These are phyloP conservation scores for Boechera retrofracta DNA, from an alignment of 345 rosid species.

Conservation along the genomic window DNA sequence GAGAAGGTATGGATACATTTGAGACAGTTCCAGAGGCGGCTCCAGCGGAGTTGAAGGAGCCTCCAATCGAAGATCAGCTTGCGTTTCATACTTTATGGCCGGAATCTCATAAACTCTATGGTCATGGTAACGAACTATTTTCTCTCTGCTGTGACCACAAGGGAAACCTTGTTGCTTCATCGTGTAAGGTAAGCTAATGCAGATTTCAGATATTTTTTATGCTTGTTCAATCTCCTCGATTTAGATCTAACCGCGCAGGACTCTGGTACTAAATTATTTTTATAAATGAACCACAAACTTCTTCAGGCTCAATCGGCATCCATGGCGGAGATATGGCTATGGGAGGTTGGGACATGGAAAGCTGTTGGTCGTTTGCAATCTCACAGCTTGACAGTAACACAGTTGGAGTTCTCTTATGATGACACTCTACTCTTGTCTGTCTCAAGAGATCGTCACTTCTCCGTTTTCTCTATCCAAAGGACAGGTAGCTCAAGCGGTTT, in stretches of 20 bases:
- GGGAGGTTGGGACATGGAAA: conserved; percentile 98
- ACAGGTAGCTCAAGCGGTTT: conserved; percentile 50
- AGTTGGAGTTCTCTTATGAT: conserved; percentile 81
- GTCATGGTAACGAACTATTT: conserved; percentile 93
- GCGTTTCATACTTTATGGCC: conserved; percentile 95
- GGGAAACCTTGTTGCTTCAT: conserved; percentile 86
- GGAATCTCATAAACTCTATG: conserved; percentile 90
- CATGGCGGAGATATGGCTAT: conserved; percentile 91
- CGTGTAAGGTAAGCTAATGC: conserved; percentile 75
- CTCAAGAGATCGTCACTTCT: conserved; percentile 95
- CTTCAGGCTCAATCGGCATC: conserved; percentile 81
- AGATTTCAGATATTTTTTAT: background rate
- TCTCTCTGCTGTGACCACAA: conserved; percentile 78
- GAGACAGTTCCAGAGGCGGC: conserved; percentile 95
- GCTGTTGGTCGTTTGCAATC: conserved; percentile 82
- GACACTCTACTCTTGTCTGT: conserved; percentile 80
- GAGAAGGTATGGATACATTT: conserved; percentile 75
- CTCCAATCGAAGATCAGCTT: conserved; percentile 94
- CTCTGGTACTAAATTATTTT: background rate
- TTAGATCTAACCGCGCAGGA: background rate
- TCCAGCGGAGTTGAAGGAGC: conserved; percentile 82
- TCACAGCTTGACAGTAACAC: conserved; percentile 94
- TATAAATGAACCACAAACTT: conserved; percentile 18
- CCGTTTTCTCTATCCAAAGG: conserved; percentile 70
- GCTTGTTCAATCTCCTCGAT: background rate